These are phyloP conservation scores for Malassezia slooffiae DNA, from an alignment of 1,284 basidiomycete genomes.

Conservation along the genomic window DNA sequence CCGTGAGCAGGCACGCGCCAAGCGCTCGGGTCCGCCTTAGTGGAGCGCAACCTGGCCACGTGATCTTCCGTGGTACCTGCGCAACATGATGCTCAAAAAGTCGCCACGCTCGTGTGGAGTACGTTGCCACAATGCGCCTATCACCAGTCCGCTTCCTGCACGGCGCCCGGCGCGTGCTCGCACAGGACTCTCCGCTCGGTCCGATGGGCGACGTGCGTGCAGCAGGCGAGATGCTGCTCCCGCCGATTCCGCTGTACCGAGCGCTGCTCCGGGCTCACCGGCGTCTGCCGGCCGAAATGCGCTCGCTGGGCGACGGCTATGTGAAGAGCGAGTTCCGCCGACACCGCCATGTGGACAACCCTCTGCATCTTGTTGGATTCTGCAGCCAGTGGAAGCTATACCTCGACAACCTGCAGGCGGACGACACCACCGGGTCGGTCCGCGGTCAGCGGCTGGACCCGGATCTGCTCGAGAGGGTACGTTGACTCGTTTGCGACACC, in stretches of 20 bases:
- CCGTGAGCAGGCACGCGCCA: no score
- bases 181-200: no score
- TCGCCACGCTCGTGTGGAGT: no score
- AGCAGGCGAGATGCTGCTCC: constrained; percentile 21
- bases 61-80: no score
- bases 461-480: constrained; percentile 26
- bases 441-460: constrained; percentile 27
- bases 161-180: no score
- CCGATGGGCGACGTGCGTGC: constrained; percentile 1
- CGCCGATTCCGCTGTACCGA: constrained; percentile 40
- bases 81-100: no score
- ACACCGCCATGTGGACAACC: constrained; percentile 37
- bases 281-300: constrained; percentile 38
- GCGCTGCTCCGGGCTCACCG: constrained; percentile 39
- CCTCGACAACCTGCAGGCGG: constrained; percentile 34
- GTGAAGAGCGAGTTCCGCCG: constrained; percentile 44
- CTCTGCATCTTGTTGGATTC: constrained; percentile 44
- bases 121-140: no score
- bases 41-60: no score
- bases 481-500: neutral
- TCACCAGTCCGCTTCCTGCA: no score
- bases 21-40: no score
- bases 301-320: constrained; percentile 43
- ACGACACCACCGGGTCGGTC: constrained; percentile 16
- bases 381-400: constrained; percentile 46